A percentile compares a stretch with the other conserved stretches of the same genome.
phyloP scores from a whole-genome alignment of 371 early-diverging fungal species.

The Antonospora locustae region DNA sequence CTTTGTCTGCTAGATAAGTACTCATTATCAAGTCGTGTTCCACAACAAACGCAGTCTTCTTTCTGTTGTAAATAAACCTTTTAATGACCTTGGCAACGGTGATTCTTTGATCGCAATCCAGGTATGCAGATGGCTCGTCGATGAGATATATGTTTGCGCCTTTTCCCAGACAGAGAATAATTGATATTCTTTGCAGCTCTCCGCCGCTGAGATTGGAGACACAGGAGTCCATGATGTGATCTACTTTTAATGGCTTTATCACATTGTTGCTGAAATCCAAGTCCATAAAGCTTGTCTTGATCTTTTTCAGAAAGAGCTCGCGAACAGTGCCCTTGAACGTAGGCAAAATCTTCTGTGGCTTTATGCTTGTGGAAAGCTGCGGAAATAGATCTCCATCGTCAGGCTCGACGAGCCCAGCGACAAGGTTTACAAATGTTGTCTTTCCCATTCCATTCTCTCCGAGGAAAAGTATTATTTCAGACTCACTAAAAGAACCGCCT shows the following conservation, averaged over 20 bases:
- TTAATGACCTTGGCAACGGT: constrained; percentile 96
- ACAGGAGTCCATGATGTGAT: constrained; percentile 76
- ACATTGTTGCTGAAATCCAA: constrained; percentile 92
- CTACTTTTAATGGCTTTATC: constrained; percentile 81
- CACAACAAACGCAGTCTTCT: constrained; percentile 94
- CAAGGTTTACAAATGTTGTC: constrained; percentile 85
- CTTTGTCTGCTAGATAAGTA: constrained; percentile 97
- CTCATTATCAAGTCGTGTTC: constrained; percentile 99
- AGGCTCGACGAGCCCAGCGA: constrained; percentile 73
- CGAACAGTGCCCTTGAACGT: constrained; percentile 80
- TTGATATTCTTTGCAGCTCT: constrained; percentile 97
- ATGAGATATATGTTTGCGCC: constrained; percentile 94
- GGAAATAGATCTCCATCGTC: constrained; percentile 61
- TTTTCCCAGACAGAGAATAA: constrained; percentile 76
- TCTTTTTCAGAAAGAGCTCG: constrained; percentile 78
- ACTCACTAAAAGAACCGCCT: constrained; percentile 76
- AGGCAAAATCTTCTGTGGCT: constrained; percentile 94
- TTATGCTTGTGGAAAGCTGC: constrained; percentile 74
- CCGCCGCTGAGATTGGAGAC: constrained; percentile 82
- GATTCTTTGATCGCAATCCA: constrained; percentile 98
- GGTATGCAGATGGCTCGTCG: constrained; percentile 97
- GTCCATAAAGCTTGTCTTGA: constrained; percentile 73
- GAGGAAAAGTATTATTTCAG: constrained; percentile 93
- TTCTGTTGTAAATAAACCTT: constrained; percentile 81
- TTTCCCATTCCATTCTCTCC: constrained; percentile 99